A percentile compares a stretch with the other conserved stretches of the same genome.
These are phyloP conservation scores for Globisporangium heterothallicum DNA, from an alignment of 352 stramenopile genomes.

Conservation along the genomic window DNA sequence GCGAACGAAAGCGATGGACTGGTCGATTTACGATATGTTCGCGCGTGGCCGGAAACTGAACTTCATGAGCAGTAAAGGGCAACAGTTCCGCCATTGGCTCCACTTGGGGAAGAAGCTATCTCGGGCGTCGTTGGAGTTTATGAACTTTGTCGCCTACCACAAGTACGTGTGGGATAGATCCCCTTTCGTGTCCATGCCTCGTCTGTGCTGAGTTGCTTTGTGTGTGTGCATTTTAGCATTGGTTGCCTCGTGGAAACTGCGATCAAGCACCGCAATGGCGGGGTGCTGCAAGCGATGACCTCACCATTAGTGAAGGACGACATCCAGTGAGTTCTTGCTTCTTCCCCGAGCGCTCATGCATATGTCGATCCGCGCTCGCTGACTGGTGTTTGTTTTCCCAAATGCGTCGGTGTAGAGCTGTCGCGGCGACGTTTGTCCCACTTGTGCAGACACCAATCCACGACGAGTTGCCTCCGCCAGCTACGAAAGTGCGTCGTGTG, in stretches of 20 bases:
- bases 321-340: slow-evolving; percentile 43
- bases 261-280: slow-evolving; percentile 66
- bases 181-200: too few relatives aligned
- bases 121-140: slow-evolving; percentile 72
- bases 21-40: slow-evolving; percentile 77
- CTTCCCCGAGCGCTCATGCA: neutral
- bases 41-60: slow-evolving; percentile 74
- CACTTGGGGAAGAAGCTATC: slow-evolving; percentile 54
- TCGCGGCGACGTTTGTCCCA: slow-evolving; percentile 5
- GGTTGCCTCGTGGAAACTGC: slow-evolving; percentile 72
- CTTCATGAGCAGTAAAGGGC: slow-evolving; percentile 74
- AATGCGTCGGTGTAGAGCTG: slow-evolving; percentile 3
- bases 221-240: slow-evolving; percentile 37
- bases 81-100: slow-evolving; percentile 71
- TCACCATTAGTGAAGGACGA: slow-evolving; percentile 49
- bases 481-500: slow-evolving; percentile 13
- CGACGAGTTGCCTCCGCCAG: neutral
- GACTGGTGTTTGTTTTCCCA: too few relatives aligned
- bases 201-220: neutral
- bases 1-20: slow-evolving; percentile 78
- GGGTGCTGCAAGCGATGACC: slow-evolving; percentile 44
- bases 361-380: too few relatives aligned
- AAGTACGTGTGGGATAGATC: slow-evolving; percentile 69
- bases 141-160: slow-evolving; percentile 85
- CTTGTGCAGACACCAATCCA: neutral